Base-by-base conservation (phyloP, 2,329 filamentous ascomycete genomes). In the Sclerotinia borealis region DNA sequence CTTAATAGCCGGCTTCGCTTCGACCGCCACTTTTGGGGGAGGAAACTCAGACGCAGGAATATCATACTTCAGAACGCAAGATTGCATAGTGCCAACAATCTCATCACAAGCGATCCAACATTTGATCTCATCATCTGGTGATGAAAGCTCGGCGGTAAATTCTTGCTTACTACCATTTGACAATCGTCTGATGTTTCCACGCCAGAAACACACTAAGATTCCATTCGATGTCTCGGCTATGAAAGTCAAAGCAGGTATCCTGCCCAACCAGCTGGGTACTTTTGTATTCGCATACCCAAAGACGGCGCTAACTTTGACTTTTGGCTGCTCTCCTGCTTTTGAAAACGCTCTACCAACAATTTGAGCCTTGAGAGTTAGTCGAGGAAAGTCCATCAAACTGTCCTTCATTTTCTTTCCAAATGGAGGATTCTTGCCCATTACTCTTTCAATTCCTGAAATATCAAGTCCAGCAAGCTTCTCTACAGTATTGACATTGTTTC, bases 21-120 rank as follows among this genome's bases (percentile, higher is more conserved):
- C 37, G 59, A 65, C n/a, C n/a, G 43, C 34, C 31, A n/a, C 52
- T 29, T 37, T 51, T 22, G 48, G 37, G 29, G 59, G 13, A 45
- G 70, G 69, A 64, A 79, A 78, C 11, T 71, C 74, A 6, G 71
- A 74, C 17, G 68, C 66, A 7, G 75, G 74, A 60, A 78, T 70
- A 39, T 75, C 66, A 34, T 67, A 72, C 34, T 69, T 65, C 9
- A 75, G 59, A 47, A 67, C 50, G 52, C 51, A 67, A 17, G 65
- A 68, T 39, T 65, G 67, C 8, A 69, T 73, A 0, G 85, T 87
- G 1, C 85, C 85, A 3, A 87, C 91, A 70, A 98, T 89, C 49
- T 92, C 88, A 76, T 97, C 93, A 68, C 93, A 98, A 74, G 91
- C 90, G 55, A 93, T 80, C 72, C 87, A 85, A 65, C 86, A 91